A percentile compares a stretch with the other conserved stretches of the same genome.
Evolutionary conservation across 2,329 filamentous ascomycete genomes (phyloP).

Genomic region (Penicillium hordei): DNA sequence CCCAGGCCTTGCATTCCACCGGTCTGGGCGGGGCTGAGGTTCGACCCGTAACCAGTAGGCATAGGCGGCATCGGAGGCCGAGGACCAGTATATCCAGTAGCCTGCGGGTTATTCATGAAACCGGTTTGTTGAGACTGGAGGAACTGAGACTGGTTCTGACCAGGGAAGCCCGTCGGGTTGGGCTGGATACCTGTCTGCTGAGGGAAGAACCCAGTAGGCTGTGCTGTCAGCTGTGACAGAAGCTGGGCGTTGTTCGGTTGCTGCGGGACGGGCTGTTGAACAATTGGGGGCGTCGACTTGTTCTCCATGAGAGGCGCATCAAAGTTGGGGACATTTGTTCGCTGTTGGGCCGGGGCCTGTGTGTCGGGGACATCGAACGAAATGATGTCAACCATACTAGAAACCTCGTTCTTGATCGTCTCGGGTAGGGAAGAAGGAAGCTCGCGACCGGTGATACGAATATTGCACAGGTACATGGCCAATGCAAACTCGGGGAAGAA

Average conservation of each 20-base stretch:
- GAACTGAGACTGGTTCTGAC: slow-evolving; percentile 50
- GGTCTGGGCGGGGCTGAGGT: slow-evolving; percentile 60
- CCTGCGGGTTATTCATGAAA: slow-evolving; percentile 68
- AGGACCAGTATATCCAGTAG: slow-evolving; percentile 77
- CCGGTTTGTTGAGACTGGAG: slow-evolving; percentile 71
- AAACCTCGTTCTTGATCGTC: slow-evolving; percentile 90
- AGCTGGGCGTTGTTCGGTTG: slow-evolving; percentile 69
- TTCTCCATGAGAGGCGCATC: slow-evolving; percentile 55
- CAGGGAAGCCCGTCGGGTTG: slow-evolving; percentile 50
- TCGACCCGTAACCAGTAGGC: slow-evolving; percentile 70
- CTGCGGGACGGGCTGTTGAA: slow-evolving; percentile 66
- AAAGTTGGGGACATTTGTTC: slow-evolving; percentile 70
- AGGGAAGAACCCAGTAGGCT: slow-evolving; percentile 51
- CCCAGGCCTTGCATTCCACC: slow-evolving; percentile 71
- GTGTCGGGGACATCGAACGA: slow-evolving; percentile 89
- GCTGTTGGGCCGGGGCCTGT: slow-evolving; percentile 49
- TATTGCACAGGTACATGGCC: slow-evolving; percentile 97
- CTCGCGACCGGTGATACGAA: slow-evolving; percentile 83
- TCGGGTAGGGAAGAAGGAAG: slow-evolving; percentile 76
- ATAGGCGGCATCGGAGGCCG: slow-evolving; percentile 77
- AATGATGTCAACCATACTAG: slow-evolving; percentile 99
- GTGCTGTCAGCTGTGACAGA: slow-evolving; percentile 56
- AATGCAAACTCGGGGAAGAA: slow-evolving; percentile 97
- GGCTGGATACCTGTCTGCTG: slow-evolving; percentile 70
- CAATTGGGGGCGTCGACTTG: slow-evolving; percentile 50